Conservation (phyloP, 1,284 basidiomycete genomes). For the Boletus sp. region DNA sequence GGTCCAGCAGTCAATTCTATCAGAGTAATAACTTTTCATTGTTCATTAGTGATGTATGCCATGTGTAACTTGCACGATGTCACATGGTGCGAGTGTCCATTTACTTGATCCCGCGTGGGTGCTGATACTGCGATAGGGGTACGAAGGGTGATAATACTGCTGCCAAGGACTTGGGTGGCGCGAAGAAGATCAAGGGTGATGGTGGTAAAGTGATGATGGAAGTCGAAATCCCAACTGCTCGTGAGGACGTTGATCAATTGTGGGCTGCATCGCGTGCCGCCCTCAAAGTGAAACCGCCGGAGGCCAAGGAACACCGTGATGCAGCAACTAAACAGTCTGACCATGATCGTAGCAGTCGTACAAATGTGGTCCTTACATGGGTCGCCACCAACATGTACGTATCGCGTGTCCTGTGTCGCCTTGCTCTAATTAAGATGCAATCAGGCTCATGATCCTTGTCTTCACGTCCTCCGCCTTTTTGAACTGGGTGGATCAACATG, state of each 20-base stretch:
- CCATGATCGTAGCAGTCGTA: conserved; percentile 79
- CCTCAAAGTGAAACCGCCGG: conserved; percentile 64
- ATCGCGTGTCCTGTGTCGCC: conserved; percentile 14
- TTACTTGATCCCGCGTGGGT: neutral
- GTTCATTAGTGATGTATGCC: conserved; percentile 74
- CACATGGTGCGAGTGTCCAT: conserved; percentile 59
- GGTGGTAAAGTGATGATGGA: conserved; percentile 87
- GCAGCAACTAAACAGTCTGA: conserved; percentile 91
- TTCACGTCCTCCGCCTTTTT: conserved; percentile 83
- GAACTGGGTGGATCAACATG: conserved; percentile 59
- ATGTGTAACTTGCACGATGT: conserved; percentile 93
- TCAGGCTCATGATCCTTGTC: conserved; percentile 73
- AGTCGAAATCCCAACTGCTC: conserved; percentile 78
- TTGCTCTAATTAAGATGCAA: conserved; percentile 13
- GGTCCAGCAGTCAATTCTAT: neutral
- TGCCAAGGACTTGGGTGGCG: conserved; percentile 84
- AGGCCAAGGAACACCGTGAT: conserved; percentile 80
- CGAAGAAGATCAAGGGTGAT: conserved; percentile 83
- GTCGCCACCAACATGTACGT: conserved; percentile 82
- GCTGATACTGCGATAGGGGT: conserved; percentile 54
- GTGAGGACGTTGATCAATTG: conserved; percentile 85
- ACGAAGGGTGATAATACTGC: conserved; percentile 91
- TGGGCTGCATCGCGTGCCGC: conserved; percentile 77
- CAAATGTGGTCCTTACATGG: conserved; percentile 86
- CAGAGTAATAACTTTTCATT: neutral